Base-by-base conservation (phyloP, 805 yeast species). In the Saccharomycopsis sp. region DNA sequence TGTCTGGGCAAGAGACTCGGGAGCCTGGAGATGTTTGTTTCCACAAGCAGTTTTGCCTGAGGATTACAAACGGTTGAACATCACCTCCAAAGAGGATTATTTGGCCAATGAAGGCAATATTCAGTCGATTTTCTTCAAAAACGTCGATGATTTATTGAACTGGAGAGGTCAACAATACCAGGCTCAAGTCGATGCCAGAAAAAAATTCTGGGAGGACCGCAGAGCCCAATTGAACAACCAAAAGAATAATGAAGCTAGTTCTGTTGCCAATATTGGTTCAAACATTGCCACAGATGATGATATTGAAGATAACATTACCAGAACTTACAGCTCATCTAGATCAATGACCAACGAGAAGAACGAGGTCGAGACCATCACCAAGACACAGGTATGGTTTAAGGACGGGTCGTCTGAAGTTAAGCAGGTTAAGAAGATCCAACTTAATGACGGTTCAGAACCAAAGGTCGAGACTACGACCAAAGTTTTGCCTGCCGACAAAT, bases 11-110 rank as follows among this genome's bases (percentile, higher is more conserved):
- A 72, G 81, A 42, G 63, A 70, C 34, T 76, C 79, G 22, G 98
- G 97, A 0, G 80, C 84, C 70, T 93, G 97, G 97, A 81, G 92
- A 67, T 93, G 98, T 72, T 73, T 93, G 52, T 86, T 92, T 70
- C 96, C 97, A 12, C 77, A 77, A 61, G 63, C 65, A 55, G 64
- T 63, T 66, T 70, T 67, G 59, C 67, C 42, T 62, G 64, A 47
- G 58, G 62, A 67, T 50, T 64, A 70, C 17, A 65, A 71, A 2
- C 67, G 67, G 20, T 69, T 69, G 14, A 67, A 78, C 20, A 29
- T 59, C n/a, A 38, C 56, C 42, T 76, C 85, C 29, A 81, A 77
- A 63, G 90, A 86, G 65, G 88, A 85, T 64, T 81, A 86, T 25
- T 77, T 78, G 61, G 68, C 70, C 29, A 74, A 74, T 53, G 62